Evolutionary conservation across 805 yeast genomes (phyloP), one percentile per base, ranked within the genome.

Genomic region (Myxozyma melibiosi): DNA sequence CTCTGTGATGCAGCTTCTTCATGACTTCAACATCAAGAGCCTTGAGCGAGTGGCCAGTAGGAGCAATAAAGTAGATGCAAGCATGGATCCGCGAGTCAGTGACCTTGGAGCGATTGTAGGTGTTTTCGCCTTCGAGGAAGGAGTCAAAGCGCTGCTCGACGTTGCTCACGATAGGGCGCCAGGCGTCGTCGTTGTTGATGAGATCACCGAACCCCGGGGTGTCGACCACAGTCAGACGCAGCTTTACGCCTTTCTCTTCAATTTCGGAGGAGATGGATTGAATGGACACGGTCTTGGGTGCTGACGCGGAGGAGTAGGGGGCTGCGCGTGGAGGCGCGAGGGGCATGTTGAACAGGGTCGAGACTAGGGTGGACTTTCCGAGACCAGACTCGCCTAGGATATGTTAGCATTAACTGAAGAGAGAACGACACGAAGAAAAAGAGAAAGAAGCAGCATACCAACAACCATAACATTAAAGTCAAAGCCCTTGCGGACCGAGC

Each of bases 151-250:
- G 84, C 62, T 78, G 73, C 71, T 90, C 87, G 69, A 94, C 84
- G 73, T 91, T 97, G 58, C 88, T 90, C 55, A 91, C 86, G 62
- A 94, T 88, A 57, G 98, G 96, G 71, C 82, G 84, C 97, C 97
- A 88, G 37, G 88, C 64, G 38, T 63, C 61, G 22, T 65, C 68
- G 52, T 66, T 66, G 76, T 90, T 88, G 69, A 94, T 84, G 45
- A 83, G 82, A 66, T 90, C 97, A 66, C 97, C 99, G 73, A 90
- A 94, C 0, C 97, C 98, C 35, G 96, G 96, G 31, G 97, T 83
- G 67, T 90, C 92, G 64, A 94, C 81, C 44, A 92, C 88, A 42
- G 88, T 86, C 69, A 94, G 79, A 61, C 83, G 85, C 68, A 94
- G 82, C 68, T 85, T 85, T 61, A 94, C 97, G 38, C 96, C 96